Percentiles rank a stretch among this genome's conserved stretches.
phyloP scores from a whole-genome alignment of 1,139 yeast species.

The Fermentozyma sake region DNA sequence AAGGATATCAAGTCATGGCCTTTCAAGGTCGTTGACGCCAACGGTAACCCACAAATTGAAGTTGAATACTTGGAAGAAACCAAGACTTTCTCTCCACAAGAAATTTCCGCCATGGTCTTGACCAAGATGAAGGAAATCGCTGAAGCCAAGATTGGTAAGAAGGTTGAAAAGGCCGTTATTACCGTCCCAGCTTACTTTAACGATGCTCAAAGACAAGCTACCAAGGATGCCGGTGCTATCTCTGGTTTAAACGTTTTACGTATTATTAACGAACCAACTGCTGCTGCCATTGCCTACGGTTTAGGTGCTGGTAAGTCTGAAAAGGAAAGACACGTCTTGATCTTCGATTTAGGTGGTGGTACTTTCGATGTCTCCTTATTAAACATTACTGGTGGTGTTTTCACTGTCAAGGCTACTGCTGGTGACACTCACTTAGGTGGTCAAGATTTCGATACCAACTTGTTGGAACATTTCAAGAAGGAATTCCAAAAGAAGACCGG shows the following conservation, averaged over 20 bases:
- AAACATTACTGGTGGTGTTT: conserved; percentile 98
- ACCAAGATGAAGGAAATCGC: conserved; percentile 98
- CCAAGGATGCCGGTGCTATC: conserved; percentile 98
- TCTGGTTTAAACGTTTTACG: conserved; percentile 95
- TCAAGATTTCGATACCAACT: conserved; percentile 98
- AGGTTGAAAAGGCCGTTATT: conserved; percentile 91
- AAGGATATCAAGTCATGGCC: conserved; percentile 97
- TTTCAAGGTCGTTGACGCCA: conserved; percentile 82
- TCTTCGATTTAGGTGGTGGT: conserved; percentile 98
- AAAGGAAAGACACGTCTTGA: conserved; percentile 84
- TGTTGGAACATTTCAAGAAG: conserved; percentile 87
- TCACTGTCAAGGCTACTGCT: conserved; percentile 99
- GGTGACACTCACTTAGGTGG: conserved; percentile 99
- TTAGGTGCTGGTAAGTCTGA: conserved; percentile 90
- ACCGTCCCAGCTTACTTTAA: conserved; percentile 97
- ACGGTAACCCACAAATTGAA: conserved; percentile 87
- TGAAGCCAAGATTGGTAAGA: conserved; percentile 90
- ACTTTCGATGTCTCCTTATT: conserved; percentile 96
- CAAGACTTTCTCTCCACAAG: conserved; percentile 95
- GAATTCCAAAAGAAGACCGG: conserved; percentile 98
- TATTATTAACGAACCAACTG: conserved; percentile 97
- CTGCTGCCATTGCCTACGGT: conserved; percentile 98
- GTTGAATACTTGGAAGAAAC: conserved; percentile 92
- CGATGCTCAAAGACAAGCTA: conserved; percentile 97
- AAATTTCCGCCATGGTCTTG: conserved; percentile 93